A percentile compares a stretch with the other conserved stretches of the same genome.
Evolutionary conservation across 495 filamentous ascomycete genomes (phyloP).

Genomic region (Aspergillus steynii): DNA sequence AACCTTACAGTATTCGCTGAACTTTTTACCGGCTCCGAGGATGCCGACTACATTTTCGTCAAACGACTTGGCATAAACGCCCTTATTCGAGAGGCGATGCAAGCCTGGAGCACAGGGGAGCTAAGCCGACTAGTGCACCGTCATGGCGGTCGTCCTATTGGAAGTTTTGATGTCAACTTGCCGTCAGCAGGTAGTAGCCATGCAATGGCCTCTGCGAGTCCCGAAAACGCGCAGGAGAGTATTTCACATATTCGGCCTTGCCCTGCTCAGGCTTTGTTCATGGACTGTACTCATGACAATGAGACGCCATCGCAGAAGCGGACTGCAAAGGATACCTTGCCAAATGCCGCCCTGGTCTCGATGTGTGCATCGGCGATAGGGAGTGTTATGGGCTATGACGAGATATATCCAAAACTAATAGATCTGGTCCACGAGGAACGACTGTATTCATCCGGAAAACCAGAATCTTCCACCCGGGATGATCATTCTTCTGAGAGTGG

Average conservation of each 20-base stretch:
- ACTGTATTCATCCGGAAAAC: slow-evolving; percentile 73
- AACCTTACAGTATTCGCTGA: slow-evolving; percentile 93
- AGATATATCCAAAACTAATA: slow-evolving; percentile 88
- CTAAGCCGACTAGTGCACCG: slow-evolving; percentile 90
- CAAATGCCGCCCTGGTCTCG: slow-evolving; percentile 90
- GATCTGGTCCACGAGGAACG: slow-evolving; percentile 89
- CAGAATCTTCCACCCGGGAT: slow-evolving; percentile 54
- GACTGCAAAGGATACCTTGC: slow-evolving; percentile 89
- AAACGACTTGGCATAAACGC: slow-evolving; percentile 87
- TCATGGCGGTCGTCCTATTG: slow-evolving; percentile 91
- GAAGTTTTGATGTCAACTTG: slow-evolving; percentile 86
- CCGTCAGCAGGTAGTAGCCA: slow-evolving; percentile 42
- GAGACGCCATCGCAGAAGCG: slow-evolving; percentile 95
- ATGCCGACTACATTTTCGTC: slow-evolving; percentile 94
- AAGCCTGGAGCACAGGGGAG: slow-evolving; percentile 93
- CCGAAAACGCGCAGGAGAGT: slow-evolving; percentile 52
- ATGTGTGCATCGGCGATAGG: slow-evolving; percentile 95
- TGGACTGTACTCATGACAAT: slow-evolving; percentile 99
- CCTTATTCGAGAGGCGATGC: slow-evolving; percentile 96
- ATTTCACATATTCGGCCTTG: slow-evolving; percentile 74
- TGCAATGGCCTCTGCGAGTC: slow-evolving; percentile 38
- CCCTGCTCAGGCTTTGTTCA: slow-evolving; percentile 91
- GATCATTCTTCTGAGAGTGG: slow-evolving; percentile 68
- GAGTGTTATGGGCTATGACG: slow-evolving; percentile 98
- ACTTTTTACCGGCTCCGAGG: slow-evolving; percentile 93